Conservation (phyloP, 352 stramenopile species). For the Phytophthora melonis region DNA sequence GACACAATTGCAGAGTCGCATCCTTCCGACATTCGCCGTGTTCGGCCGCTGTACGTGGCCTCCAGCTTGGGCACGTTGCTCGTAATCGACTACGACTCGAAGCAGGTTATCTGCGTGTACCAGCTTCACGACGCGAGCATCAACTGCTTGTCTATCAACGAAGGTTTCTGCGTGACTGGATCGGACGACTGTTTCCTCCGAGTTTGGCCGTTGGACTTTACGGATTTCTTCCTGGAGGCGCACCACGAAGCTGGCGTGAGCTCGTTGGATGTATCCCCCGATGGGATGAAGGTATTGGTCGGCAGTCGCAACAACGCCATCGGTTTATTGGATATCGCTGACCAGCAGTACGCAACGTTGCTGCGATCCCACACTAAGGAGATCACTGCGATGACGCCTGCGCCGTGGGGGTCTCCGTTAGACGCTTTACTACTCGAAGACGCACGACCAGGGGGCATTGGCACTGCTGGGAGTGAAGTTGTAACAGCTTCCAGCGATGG, state of each 20-base stretch:
- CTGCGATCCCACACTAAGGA: constrained; percentile 77
- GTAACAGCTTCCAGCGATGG: constrained; percentile 78
- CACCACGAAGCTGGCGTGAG: constrained; percentile 80
- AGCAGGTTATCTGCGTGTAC: constrained; percentile 90
- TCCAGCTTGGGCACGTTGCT: constrained; percentile 83
- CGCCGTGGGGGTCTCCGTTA: constrained; percentile 36
- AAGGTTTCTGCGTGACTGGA: constrained; percentile 92
- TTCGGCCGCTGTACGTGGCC: constrained; percentile 81
- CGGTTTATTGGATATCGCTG: constrained; percentile 85
- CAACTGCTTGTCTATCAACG: constrained; percentile 85
- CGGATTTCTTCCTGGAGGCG: constrained; percentile 93
- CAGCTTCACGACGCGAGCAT: constrained; percentile 89
- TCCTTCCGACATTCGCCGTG: constrained; percentile 58
- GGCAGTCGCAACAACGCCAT: constrained; percentile 80
- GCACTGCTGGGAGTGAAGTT: constrained; percentile 40
- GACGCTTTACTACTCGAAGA: constrained; percentile 33
- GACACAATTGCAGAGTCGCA: constrained; percentile 71
- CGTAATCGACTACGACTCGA: constrained; percentile 85
- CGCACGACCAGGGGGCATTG: not conserved
- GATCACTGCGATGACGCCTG: constrained; percentile 52
- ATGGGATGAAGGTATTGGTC: constrained; percentile 85
- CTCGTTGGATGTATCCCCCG: constrained; percentile 71
- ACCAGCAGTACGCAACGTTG: constrained; percentile 84
- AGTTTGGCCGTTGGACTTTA: constrained; percentile 93
- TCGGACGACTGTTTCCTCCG: constrained; percentile 89